These are phyloP conservation scores for Xanthoconium stramineum DNA, from an alignment of 768 basidiomycete species.

Conservation along the genomic window DNA sequence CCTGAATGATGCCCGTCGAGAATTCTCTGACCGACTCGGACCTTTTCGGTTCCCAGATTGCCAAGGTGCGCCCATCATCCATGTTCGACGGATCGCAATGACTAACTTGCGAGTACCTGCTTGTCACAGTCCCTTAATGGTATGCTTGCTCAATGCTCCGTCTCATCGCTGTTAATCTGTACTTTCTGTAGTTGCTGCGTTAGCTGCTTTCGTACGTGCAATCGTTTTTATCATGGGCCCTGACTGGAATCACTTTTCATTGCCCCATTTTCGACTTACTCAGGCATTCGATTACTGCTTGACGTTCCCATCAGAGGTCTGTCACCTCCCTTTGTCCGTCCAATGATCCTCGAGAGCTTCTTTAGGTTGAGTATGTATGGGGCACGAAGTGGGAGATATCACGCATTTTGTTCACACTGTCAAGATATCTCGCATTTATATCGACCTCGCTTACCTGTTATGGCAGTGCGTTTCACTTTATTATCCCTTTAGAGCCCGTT, in stretches of 20 bases:
- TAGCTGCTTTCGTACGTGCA: constrained; percentile 15
- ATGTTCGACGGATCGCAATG: not conserved
- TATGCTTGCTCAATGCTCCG: not conserved
- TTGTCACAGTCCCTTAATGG: constrained; percentile 18
- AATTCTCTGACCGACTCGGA: constrained; percentile 7
- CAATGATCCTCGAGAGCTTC: not conserved
- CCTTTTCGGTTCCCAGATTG: constrained; percentile 15
- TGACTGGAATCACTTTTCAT: not conserved
- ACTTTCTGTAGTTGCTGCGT: constrained; percentile 14
- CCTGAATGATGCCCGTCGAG: constrained; percentile 8
- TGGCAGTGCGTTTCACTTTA: constrained; percentile 12
- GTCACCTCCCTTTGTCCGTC: not conserved
- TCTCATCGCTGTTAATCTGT: not conserved
- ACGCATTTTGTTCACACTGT: constrained; percentile 23
- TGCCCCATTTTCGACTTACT: too few relatives aligned
- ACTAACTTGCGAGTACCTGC: not conserved
- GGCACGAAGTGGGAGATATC: constrained; percentile 22
- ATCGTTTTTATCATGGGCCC: not conserved
- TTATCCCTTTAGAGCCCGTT: not conserved
- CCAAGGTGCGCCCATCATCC: constrained; percentile 12
- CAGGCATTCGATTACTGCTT: constrained; percentile 24
- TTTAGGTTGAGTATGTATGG: constrained; percentile 25
- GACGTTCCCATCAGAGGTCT: constrained; percentile 23
- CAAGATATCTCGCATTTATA: constrained; percentile 28
- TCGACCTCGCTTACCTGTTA: constrained; percentile 16